phyloP scores from a whole-genome alignment of 148 eudicot genomes.

The Salicornia ramosissima region DNA sequence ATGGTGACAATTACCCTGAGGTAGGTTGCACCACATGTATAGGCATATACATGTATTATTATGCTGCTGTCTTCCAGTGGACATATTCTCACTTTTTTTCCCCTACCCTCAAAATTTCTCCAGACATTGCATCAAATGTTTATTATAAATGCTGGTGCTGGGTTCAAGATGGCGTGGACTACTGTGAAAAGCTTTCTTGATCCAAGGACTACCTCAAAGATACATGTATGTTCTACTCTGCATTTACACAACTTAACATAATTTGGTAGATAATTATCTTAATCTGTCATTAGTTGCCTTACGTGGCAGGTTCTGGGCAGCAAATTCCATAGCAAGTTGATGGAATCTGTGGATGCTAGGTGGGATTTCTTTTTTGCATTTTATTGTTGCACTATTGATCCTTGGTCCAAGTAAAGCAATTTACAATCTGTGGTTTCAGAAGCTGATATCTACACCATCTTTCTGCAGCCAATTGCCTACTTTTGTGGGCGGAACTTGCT shows the following conservation, averaged over 20 bases:
- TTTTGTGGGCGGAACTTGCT: constrained; percentile 90
- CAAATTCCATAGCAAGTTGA: constrained; percentile 63
- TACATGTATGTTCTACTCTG: constrained; percentile 49
- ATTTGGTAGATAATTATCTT: constrained; percentile 10
- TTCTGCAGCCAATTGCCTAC: constrained; percentile 79
- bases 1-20: constrained; percentile 96
- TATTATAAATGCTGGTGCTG: constrained; percentile 89
- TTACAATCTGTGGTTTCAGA: constrained; percentile 10
- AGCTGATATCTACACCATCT: constrained; percentile 16
- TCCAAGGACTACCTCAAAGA: constrained; percentile 80
- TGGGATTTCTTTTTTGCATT: constrained; percentile 22
- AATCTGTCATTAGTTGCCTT: constrained; percentile 8
- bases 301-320: constrained; percentile 68
- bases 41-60: neutral
- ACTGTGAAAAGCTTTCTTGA: constrained; percentile 80
- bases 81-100: constrained; percentile 6
- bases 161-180: constrained; percentile 78
- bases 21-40: constrained; percentile 30
- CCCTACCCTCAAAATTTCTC: constrained; percentile 9
- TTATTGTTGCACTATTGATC: constrained; percentile 9
- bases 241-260: neutral
- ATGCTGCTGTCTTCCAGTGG: too few relatives aligned
- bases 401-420: constrained; percentile 7
- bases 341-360: constrained; percentile 78
- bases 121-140: constrained; percentile 93